Percentiles rank a stretch among this genome's conserved stretches.
Evolutionary conservation across 495 filamentous ascomycete species (phyloP).

Genomic region (Alectoria sarmentosa): DNA sequence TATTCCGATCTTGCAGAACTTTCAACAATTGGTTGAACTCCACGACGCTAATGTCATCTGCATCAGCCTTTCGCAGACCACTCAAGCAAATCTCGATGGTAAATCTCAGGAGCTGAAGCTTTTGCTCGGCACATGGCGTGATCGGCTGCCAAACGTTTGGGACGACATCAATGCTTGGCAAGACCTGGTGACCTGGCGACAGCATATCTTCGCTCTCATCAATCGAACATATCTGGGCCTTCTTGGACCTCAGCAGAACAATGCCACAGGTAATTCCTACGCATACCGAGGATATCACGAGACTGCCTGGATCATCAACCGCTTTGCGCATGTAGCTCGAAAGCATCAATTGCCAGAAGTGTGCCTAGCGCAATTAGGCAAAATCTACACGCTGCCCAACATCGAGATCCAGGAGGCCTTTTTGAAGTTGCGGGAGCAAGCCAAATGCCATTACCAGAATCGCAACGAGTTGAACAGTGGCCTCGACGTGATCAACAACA

Average conservation of each 20-base stretch:
- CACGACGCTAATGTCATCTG: slow-evolving; percentile 97
- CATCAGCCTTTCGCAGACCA: slow-evolving; percentile 78
- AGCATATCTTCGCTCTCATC: slow-evolving; percentile 97
- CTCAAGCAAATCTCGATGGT: slow-evolving; percentile 73
- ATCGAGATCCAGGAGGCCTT: slow-evolving; percentile 99
- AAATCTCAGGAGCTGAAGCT: slow-evolving; percentile 96
- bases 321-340: slow-evolving; percentile 94
- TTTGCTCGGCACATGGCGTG: slow-evolving; percentile 89
- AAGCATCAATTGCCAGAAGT: slow-evolving; percentile 97
- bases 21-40: slow-evolving; percentile 96
- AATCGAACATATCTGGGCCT: slow-evolving; percentile 87
- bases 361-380: slow-evolving; percentile 91
- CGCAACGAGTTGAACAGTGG: slow-evolving; percentile 82
- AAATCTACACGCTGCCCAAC: slow-evolving; percentile 97
- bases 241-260: slow-evolving; percentile 71
- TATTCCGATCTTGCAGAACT: slow-evolving; percentile 90
- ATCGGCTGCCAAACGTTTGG: slow-evolving; percentile 94
- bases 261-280: slow-evolving; percentile 76
- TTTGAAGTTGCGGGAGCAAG: slow-evolving; percentile 92
- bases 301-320: slow-evolving; percentile 99
- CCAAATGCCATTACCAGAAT: slow-evolving; percentile 97
- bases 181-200: slow-evolving; percentile 96
- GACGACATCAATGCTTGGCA: slow-evolving; percentile 99
- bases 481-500: slow-evolving; percentile 98
- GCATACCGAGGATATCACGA: slow-evolving; percentile 97